A percentile compares a stretch with the other conserved stretches of the same genome.
These are phyloP conservation scores for Citrus unshiu DNA, from an alignment of 345 rosid species.

Conservation along the genomic window DNA sequence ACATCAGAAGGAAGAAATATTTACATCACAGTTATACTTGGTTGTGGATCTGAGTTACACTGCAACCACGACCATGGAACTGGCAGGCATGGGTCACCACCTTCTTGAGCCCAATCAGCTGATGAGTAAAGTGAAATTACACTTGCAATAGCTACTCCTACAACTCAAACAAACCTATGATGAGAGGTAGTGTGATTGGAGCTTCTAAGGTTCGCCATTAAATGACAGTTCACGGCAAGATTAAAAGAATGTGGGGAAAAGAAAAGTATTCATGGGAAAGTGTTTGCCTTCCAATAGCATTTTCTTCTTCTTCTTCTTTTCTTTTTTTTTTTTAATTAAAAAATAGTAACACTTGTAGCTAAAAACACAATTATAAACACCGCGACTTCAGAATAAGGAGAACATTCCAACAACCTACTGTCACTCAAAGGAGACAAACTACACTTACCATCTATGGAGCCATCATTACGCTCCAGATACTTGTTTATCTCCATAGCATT, in stretches of 20 bases:
- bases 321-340: background rate
- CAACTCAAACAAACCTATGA: constrained; percentile 27
- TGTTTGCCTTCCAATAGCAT: background rate
- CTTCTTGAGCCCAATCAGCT: constrained; percentile 87
- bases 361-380: background rate
- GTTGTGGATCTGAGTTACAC: constrained; percentile 66
- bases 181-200: constrained; percentile 10
- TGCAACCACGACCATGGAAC: constrained; percentile 93
- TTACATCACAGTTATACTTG: constrained; percentile 68
- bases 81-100: constrained; percentile 94
- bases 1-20: constrained; percentile 22
- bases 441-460: constrained; percentile 73
- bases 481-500: constrained; percentile 91
- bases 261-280: background rate
- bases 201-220: background rate
- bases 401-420: background rate
- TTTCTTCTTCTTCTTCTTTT: background rate
- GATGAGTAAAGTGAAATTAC: constrained; percentile 47
- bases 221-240: constrained; percentile 1
- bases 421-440: constrained; percentile 8
- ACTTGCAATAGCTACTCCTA: constrained; percentile 58
- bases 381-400: background rate
- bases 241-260: background rate
- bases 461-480: constrained; percentile 68
- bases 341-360: background rate